Conservation (phyloP, 2,329 filamentous ascomycete species). For the Colletotrichum sp. region DNA sequence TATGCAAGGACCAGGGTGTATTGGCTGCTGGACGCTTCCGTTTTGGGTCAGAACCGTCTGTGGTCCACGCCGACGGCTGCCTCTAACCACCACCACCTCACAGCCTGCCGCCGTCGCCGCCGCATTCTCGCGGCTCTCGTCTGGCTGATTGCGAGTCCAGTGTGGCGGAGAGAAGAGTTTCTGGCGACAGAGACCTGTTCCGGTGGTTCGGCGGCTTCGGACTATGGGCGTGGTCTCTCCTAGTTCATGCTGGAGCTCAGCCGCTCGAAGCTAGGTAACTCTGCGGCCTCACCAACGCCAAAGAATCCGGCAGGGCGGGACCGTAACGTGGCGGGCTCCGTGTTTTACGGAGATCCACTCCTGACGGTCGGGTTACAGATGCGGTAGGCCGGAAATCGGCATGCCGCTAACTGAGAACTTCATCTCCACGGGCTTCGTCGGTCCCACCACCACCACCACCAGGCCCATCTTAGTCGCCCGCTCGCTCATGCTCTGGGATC, state of each 20-base stretch:
- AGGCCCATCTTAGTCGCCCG: not conserved
- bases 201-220: not conserved
- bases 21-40: not conserved
- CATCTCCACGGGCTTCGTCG: not conserved
- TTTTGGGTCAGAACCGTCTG: constrained; percentile 10
- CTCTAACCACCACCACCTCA: not conserved
- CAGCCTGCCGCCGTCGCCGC: not conserved
- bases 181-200: not conserved
- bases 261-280: not conserved
- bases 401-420: constrained; percentile 2
- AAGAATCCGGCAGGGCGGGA: not conserved
- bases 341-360: constrained; percentile 14
- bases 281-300: not conserved
- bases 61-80: not conserved
- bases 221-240: not conserved
- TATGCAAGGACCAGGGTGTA: constrained; percentile 13
- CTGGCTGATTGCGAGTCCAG: not conserved
- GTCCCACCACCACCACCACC: not conserved
- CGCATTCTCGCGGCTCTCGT: not conserved
- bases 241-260: not conserved
- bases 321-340: constrained; percentile 6
- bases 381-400: constrained; percentile 9
- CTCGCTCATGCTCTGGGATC: not conserved
- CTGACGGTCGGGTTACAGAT: not conserved
- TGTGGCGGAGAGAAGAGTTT: not conserved